Evolutionary conservation across 2,329 filamentous ascomycete genomes (phyloP).

Genomic region (Bimuria novae-zelandiae): DNA sequence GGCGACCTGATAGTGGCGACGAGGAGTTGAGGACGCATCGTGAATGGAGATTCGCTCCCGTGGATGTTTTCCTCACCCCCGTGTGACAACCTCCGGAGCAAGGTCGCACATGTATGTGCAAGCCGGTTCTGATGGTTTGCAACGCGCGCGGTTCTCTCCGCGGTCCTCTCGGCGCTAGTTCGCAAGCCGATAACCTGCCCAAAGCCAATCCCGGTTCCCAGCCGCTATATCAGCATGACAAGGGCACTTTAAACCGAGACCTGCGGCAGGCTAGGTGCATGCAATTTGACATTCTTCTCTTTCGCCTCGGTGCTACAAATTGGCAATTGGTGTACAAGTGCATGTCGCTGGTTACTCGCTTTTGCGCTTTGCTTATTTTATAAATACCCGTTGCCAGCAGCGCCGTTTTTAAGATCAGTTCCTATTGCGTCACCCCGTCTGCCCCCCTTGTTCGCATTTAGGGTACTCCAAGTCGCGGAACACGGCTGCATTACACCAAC

Average conservation of each 20-base stretch:
- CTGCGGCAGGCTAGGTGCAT: too few relatives aligned
- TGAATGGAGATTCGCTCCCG: too few relatives aligned
- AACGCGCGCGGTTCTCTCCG: background rate
- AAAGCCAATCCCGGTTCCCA: background rate
- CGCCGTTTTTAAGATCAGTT: background rate
- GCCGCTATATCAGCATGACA: background rate
- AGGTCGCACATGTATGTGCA: too few relatives aligned
- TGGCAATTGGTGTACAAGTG: background rate
- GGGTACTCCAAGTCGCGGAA: too few relatives aligned
- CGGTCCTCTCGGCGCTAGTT: background rate
- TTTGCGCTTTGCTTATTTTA: background rate
- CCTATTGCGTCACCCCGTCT: constrained; percentile 2
- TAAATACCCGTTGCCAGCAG: background rate
- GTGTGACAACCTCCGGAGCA: too few relatives aligned
- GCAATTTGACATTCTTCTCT: background rate
- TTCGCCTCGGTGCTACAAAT: background rate
- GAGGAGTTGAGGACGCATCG: too few relatives aligned
- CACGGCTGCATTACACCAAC: background rate
- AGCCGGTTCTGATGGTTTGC: background rate
- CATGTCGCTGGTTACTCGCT: background rate
- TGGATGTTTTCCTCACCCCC: too few relatives aligned
- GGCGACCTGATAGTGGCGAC: too few relatives aligned
- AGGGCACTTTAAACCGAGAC: background rate
- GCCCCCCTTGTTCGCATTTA: background rate
- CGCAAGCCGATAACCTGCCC: background rate